Conservation (phyloP, 139 green algal species). For the Closterium sp. region DNA sequence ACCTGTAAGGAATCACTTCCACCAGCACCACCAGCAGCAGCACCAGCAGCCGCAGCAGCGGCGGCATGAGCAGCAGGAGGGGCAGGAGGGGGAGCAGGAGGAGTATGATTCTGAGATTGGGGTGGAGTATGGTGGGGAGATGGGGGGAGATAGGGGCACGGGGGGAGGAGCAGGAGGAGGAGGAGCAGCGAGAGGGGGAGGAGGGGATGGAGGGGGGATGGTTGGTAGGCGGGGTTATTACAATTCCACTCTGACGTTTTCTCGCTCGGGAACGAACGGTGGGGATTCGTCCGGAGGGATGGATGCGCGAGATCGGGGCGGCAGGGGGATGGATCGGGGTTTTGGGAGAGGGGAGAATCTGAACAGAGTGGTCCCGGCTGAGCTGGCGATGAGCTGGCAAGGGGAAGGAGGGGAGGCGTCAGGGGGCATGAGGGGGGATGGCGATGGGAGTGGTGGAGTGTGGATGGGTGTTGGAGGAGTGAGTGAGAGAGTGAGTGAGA, state of each 20-base stretch:
- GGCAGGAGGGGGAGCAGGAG: background rate
- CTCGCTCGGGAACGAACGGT: background rate
- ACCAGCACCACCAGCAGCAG: background rate
- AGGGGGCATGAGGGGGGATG: conserved; percentile 19
- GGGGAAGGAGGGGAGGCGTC: background rate
- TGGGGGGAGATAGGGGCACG: background rate
- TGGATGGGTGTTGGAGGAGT: background rate
- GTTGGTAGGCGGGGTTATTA: background rate
- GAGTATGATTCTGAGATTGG: background rate
- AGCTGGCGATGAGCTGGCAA: background rate
- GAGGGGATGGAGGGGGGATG: background rate
- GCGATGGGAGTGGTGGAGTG: conserved; percentile 18
- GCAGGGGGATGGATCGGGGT: background rate
- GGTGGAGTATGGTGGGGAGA: background rate
- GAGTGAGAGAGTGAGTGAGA: too few relatives aligned
- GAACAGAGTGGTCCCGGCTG: background rate
- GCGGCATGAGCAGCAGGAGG: background rate
- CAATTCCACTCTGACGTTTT: background rate
- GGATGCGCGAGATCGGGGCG: background rate
- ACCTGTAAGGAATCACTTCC: background rate
- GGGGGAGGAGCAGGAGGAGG: too few relatives aligned
- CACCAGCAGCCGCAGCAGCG: conserved; percentile 5
- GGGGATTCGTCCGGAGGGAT: background rate
- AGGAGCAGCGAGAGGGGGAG: too few relatives aligned
- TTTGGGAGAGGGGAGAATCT: background rate